phyloP scores from a whole-genome alignment of 768 basidiomycete species.

The Pleurotus ostreatus region DNA sequence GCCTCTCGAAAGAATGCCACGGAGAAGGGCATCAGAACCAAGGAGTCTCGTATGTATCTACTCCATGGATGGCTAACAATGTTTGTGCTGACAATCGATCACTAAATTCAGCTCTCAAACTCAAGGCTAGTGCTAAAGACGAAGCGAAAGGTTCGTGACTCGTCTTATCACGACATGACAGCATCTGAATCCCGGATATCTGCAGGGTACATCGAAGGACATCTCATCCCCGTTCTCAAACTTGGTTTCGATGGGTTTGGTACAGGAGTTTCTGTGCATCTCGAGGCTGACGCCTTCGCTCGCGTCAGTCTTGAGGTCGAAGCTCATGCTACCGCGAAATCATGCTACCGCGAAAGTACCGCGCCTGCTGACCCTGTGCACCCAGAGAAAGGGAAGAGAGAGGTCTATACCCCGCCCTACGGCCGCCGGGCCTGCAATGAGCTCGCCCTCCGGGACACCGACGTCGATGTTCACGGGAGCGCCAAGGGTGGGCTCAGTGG shows the following conservation, averaged over 20 bases:
- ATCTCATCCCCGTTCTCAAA: background rate
- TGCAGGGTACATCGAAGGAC: background rate
- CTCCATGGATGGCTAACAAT: background rate
- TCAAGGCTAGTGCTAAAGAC: background rate
- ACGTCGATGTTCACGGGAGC: background rate
- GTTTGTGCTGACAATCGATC: background rate
- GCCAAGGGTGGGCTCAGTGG: background rate
- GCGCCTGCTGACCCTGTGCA: background rate
- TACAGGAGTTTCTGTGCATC: background rate
- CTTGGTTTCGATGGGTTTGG: background rate
- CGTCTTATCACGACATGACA: background rate
- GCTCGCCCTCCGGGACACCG: background rate
- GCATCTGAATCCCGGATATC: background rate
- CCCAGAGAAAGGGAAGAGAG: background rate
- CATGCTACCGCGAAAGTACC: background rate
- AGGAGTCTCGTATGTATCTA: background rate
- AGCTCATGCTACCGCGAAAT: background rate
- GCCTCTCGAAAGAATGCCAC: background rate
- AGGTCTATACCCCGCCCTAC: background rate
- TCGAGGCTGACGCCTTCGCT: background rate
- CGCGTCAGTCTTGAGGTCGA: background rate
- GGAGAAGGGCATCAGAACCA: background rate
- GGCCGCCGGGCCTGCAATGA: background rate
- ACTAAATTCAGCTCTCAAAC: background rate
- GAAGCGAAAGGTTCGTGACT: background rate